Evolutionary conservation across 306 rosid genomes (phyloP), one percentile per base, ranked within the genome.

Genomic region (Vigna radiata): DNA sequence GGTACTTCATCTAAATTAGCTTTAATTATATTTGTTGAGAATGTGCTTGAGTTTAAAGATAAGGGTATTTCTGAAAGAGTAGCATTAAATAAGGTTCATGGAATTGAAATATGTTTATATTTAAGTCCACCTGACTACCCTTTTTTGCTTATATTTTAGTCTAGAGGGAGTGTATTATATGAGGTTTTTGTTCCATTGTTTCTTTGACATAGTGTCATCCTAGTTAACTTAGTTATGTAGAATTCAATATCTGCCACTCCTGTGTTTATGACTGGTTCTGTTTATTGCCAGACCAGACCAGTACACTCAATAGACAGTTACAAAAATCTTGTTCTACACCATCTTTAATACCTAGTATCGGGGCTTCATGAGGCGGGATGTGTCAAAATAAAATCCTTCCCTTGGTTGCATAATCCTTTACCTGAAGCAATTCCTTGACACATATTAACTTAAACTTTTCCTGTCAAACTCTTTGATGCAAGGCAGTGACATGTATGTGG

Each of bases 151-250:
- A 39, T 39, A 8, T 39, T 39, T 39, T 8, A 39, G 44, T 39
- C 44, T 39, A 39, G 11, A 8, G 8, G 48, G 31, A 7, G 7
- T 63, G 48, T 27, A 37, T 16, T 14, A 36, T n/a, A 49, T 47
- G 48, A 63, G 36, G 71, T 19, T 75, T 75, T 80, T 56, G 76
- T 60, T 59, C 8, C 25, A 49, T 41, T 52, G 58, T 52, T 68
- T 31, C n/a, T 27, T 37, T 75, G 66, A 23, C 53, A 39, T 13
- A 6, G 54, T 75, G 54, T 56, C 48, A 39, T 68, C 23, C 29
- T 58, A 59, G 77, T 69, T 60, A 49, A 49, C 77, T 17, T 36
- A 49, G 77, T 6, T 18, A 23, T 29, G 43, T 44, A 33, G 44
- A 62, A 43, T 71, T 36, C 64, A 64, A 37, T 55, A 37, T 43